Base-by-base conservation (phyloP, 2,329 filamentous ascomycete species). In the Alternaria infectoria region DNA sequence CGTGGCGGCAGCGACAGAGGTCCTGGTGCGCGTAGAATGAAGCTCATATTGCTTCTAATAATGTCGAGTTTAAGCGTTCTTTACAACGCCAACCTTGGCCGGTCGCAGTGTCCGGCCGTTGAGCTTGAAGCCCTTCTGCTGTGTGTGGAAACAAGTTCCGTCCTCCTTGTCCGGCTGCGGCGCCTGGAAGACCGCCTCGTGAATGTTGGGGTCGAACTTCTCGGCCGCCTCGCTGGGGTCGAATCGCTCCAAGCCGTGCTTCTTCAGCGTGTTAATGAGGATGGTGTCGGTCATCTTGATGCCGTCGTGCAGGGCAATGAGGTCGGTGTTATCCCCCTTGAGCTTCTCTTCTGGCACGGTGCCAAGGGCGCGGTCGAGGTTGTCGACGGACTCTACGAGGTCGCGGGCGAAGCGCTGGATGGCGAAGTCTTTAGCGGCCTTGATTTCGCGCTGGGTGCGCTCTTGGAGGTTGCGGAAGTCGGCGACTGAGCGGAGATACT, bases 391-490 rank as follows among this genome's bases (percentile, higher is more conserved):
- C 80, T 99, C 96, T 72, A 98, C 89, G 49, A 99, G 90, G 82
- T 99, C 96, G 81, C 93, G 91, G 77, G 95, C 93, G 83, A 99
- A 98, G 72, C 90, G 85, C 80, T 97, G 93, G 76, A 99, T 96
- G 76, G 95, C 96, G 75, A 97, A 99, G 83, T 97, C 92, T 74
- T 91, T 90, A 19, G 95, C 93, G 19, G 88, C 83, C 82, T 96
- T 92, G 80, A 96, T 90, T 72, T 99, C 96, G 77, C 96, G 93
- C 80, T 90, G 88, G 46, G 93, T 97, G 77, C 96, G 93, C 77
- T 97, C 93, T 85, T 98, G 95, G 55, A 99, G 91, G 84, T 98
- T 99, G 80, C 93, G 93, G 88, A 96, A 98, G 76, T 99, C 96
- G 83, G 96, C 96, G 69, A 98, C 90, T 59, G 92, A 91, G 79